Evolutionary conservation across 192 early-diverging fungal species (phyloP).

Genomic region (Phlyctochytrium bullatum): DNA sequence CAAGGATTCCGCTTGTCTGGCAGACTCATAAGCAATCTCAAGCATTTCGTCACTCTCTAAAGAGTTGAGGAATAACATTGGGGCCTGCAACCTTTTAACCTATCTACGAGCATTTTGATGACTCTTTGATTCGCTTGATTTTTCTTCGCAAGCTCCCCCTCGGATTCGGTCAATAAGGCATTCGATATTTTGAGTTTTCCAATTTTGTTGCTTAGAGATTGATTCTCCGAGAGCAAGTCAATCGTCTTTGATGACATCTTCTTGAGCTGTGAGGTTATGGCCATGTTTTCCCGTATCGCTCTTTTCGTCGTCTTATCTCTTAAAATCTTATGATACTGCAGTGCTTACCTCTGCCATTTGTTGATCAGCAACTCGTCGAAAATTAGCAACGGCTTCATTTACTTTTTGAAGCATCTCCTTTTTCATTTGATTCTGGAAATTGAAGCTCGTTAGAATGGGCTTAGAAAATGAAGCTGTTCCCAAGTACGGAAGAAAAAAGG

Average conservation of each 20-base stretch:
- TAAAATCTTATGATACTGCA: neutral
- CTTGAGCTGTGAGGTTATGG: conserved; percentile 55
- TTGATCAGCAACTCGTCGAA: conserved; percentile 58
- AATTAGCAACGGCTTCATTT: conserved; percentile 56
- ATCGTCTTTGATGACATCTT: conserved; percentile 54
- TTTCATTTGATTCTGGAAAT: conserved; percentile 47
- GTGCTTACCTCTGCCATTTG: conserved; percentile 56
- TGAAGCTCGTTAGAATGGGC: conserved; percentile 6
- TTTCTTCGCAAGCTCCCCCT: conserved; percentile 53
- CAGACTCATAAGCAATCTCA: conserved; percentile 45
- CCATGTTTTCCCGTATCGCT: conserved; percentile 63
- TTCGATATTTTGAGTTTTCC: conserved; percentile 45
- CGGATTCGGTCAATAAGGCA: conserved; percentile 44
- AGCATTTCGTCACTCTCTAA: conserved; percentile 55
- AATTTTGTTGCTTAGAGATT: conserved; percentile 40
- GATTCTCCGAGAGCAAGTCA: conserved; percentile 54
- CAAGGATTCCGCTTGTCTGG: neutral
- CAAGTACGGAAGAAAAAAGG: neutral
- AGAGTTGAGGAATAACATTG: neutral
- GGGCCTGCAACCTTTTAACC: conserved; percentile 42
- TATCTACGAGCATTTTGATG: conserved; percentile 55
- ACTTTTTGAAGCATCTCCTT: conserved; percentile 63
- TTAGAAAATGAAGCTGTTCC: neutral
- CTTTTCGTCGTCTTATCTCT: conserved; percentile 52
- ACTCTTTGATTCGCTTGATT: conserved; percentile 57